These are phyloP conservation scores for Epichloe elymi DNA, from an alignment of 2,329 filamentous ascomycete genomes.

Conservation along the genomic window DNA sequence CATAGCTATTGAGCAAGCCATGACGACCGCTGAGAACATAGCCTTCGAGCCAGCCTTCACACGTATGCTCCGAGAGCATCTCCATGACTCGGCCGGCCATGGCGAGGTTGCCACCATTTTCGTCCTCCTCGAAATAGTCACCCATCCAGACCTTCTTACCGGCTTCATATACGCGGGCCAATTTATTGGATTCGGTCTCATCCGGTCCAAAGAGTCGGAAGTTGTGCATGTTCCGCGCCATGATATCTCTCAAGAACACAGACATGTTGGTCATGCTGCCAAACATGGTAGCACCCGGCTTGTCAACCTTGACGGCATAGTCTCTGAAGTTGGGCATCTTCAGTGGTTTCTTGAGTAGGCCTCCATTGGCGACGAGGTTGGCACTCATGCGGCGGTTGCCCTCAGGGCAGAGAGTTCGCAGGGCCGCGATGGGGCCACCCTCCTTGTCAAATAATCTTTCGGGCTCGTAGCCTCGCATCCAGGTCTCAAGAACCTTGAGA, in stretches of 20 bases:
- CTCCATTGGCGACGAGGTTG: conserved; percentile 64
- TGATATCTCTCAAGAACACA: conserved; percentile 52
- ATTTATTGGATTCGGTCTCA: conserved; percentile 73
- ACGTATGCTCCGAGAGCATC: conserved; percentile 71
- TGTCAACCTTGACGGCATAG: conserved; percentile 50
- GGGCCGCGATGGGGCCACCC: conserved; percentile 48
- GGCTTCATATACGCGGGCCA: conserved; percentile 55
- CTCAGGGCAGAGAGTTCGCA: conserved; percentile 50
- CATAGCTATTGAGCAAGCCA: conserved; percentile 67
- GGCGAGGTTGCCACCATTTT: conserved; percentile 60
- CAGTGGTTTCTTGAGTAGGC: conserved; percentile 52
- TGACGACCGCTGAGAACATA: conserved; percentile 65
- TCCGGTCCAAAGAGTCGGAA: conserved; percentile 72
- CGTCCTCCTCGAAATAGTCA: conserved; percentile 65
- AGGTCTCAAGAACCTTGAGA: conserved; percentile 55
- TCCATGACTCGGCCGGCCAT: conserved; percentile 64
- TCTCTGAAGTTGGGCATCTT: conserved; percentile 56
- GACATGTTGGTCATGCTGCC: conserved; percentile 61
- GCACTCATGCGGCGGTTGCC: conserved; percentile 62
- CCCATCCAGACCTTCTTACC: conserved; percentile 73
- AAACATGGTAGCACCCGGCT: conserved; percentile 40
- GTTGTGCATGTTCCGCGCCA: conserved; percentile 48
- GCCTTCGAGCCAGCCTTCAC: conserved; percentile 69
- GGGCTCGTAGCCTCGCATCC: conserved; percentile 67
- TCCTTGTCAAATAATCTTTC: conserved; percentile 55